A percentile compares a stretch with the other conserved stretches of the same genome.
These are phyloP conservation scores for Nothophaeocryptopus gaeumannii DNA, from an alignment of 2,329 filamentous ascomycete genomes.

Conservation along the genomic window DNA sequence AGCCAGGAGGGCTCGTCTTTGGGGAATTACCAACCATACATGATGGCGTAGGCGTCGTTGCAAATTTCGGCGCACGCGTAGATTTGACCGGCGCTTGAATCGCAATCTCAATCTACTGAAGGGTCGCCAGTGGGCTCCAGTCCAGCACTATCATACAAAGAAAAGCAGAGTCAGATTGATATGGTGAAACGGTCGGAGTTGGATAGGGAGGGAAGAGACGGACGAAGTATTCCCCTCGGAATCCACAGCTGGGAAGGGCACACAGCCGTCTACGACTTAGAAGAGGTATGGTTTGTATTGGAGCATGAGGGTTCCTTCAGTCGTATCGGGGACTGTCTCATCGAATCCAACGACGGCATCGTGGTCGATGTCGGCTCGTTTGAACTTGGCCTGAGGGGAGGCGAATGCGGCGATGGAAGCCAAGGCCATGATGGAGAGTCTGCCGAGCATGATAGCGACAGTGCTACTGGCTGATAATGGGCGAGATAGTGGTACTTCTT, in stretches of 20 bases:
- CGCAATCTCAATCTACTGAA: constrained; percentile 41
- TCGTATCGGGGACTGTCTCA: constrained; percentile 50
- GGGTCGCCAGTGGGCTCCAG: constrained; percentile 42
- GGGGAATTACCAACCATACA: constrained; percentile 54
- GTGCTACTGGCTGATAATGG: no score
- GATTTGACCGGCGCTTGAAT: constrained; percentile 49
- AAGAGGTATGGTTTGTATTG: constrained; percentile 57
- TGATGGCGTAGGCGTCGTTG: constrained; percentile 46
- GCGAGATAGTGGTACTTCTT: no score
- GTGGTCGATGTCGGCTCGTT: constrained; percentile 44
- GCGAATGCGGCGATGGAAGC: background rate
- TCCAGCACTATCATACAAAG: constrained; percentile 39
- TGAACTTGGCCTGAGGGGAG: background rate
- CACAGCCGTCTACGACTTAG: constrained; percentile 58
- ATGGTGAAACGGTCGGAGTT: background rate
- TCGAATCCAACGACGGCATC: constrained; percentile 53
- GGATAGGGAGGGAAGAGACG: constrained; percentile 11
- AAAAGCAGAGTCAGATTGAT: background rate
- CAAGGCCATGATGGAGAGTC: no score
- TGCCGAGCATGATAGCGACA: no score
- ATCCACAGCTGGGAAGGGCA: constrained; percentile 62
- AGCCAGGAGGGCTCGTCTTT: constrained; percentile 45
- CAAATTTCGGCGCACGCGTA: constrained; percentile 47
- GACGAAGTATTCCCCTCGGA: constrained; percentile 57
- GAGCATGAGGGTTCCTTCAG: constrained; percentile 48